phyloP scores from a whole-genome alignment of 352 stramenopile species.

The Globisporangium nunn region DNA sequence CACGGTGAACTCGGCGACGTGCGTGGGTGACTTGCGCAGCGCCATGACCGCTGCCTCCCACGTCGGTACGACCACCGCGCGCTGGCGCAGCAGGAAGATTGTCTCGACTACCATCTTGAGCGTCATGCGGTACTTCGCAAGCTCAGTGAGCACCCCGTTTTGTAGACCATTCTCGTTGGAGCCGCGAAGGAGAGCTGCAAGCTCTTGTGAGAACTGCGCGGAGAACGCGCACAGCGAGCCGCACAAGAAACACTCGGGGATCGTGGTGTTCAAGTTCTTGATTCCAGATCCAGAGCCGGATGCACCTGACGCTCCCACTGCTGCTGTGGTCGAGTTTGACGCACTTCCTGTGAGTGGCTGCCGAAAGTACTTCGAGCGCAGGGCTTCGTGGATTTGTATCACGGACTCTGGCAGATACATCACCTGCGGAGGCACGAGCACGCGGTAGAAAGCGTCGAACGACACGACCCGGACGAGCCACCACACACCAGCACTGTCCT shows the following conservation, averaged over 20 bases:
- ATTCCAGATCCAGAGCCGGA: neutral
- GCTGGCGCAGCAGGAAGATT: conserved; percentile 58
- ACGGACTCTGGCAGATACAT: conserved; percentile 33
- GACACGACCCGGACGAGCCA: conserved; percentile 62
- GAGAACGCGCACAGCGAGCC: conserved; percentile 44
- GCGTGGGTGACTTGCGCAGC: conserved; percentile 24
- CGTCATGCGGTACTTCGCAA: conserved; percentile 66
- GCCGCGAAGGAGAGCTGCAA: conserved; percentile 25
- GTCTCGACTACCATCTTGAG: conserved; percentile 72
- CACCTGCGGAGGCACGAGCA: conserved; percentile 20
- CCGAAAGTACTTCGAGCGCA: conserved; percentile 37
- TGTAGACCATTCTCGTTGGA: conserved; percentile 10
- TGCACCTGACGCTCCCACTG: neutral
- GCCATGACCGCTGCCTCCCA: conserved; percentile 59
- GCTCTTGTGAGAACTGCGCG: conserved; percentile 26
- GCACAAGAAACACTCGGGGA: conserved; percentile 51
- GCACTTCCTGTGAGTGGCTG: conserved; percentile 3
- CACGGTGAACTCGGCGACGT: conserved; percentile 45
- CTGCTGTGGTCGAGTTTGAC: neutral
- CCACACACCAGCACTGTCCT: conserved; percentile 47
- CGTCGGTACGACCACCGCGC: conserved; percentile 32
- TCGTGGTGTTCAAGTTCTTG: conserved; percentile 6
- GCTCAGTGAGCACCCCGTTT: conserved; percentile 24
- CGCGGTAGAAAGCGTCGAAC: conserved; percentile 38
- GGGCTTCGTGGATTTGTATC: conserved; percentile 30